Percentiles rank a stretch among this genome's conserved stretches.
Evolutionary conservation across 2,329 filamentous ascomycete genomes (phyloP).

Genomic region (Botrytis sinoallii): DNA sequence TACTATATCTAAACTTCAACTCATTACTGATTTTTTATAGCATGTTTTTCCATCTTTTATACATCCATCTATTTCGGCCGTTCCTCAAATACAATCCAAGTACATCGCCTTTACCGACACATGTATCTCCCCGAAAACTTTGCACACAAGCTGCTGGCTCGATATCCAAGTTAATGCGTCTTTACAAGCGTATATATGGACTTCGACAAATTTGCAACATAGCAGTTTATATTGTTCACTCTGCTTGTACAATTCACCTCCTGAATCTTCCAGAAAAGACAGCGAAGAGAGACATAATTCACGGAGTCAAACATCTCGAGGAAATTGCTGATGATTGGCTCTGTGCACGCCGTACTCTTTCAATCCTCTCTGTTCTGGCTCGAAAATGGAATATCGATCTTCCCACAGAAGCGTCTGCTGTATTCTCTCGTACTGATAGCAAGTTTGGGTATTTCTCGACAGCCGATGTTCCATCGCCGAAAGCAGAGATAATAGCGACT

Average conservation of each 20-base stretch:
- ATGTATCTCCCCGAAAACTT: constrained; percentile 85
- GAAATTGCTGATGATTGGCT: constrained; percentile 96
- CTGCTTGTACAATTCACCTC: constrained; percentile 90
- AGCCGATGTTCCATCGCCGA: constrained; percentile 37
- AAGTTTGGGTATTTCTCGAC: constrained; percentile 71
- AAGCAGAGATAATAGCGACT: constrained; percentile 34
- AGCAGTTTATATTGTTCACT: constrained; percentile 92
- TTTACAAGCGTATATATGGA: constrained; percentile 91
- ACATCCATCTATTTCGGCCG: constrained; percentile 92
- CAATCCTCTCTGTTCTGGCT: constrained; percentile 79
- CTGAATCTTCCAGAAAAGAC: constrained; percentile 92
- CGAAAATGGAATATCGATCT: constrained; percentile 88
- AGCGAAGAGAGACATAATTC: constrained; percentile 81
- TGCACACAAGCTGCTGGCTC: constrained; percentile 86
- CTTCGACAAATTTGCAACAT: constrained; percentile 94
- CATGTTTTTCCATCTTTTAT: constrained; percentile 96
- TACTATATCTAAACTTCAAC: not conserved
- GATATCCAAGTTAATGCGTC: constrained; percentile 88
- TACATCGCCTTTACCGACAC: constrained; percentile 77
- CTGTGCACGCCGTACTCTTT: constrained; percentile 78
- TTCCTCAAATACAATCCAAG: constrained; percentile 86
- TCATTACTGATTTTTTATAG: constrained; percentile 47
- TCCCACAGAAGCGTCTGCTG: constrained; percentile 74
- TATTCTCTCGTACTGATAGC: constrained; percentile 74
- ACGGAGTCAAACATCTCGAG: constrained; percentile 87